Evolutionary conservation across 2,329 filamentous ascomycete genomes (phyloP), one percentile per base, ranked within the genome.

Genomic region (Myrmaecium sp.): DNA sequence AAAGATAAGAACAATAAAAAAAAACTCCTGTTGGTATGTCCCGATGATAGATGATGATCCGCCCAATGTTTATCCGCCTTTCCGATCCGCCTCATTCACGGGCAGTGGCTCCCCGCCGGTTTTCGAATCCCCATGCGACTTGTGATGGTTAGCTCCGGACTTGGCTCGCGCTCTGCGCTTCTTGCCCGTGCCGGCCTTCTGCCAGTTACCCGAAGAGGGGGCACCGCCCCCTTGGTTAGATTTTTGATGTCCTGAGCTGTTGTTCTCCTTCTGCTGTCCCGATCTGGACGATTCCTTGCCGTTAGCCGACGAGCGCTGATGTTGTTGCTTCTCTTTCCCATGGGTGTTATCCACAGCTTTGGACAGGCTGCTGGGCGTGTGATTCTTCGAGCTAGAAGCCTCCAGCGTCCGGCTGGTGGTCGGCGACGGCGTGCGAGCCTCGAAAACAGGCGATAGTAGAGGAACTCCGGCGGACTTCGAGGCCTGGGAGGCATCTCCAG

Each of bases 381-480:
- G 8, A 8, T 24, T 8, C 8, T 13, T 24, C 8, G 9, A 9
- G 22, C 22, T 24, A 8, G 8, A 12, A 17, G 37, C 30, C 3
- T 71, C 68, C 26, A 61, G 53, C 25, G 62, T 70, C 29, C 73
- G 61, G 29, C 56, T 54, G 8, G 64, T 57, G 3, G 63, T 75
- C 2, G 77, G 75, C 2, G 77, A 80, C 3, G 76, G 74, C 0
- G 73, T 76, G n/a, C 66, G 62, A 5, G 67, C 65, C 51, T 83
- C 78, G 28, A 75, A 76, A 1, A 83, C 77, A 0, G 78, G 78
- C 0, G 78, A 83, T 2, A 84, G 58, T 13, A 62, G 34, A 62
- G 64, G 46, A 17, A 10, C 16, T 6, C 41, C 44, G 12, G 49
- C 47, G 4, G 47, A 51, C 26, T 49, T 44, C 26, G 46, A 34